Conservation (phyloP, 306 rosid genomes). For the Quercus robur region DNA sequence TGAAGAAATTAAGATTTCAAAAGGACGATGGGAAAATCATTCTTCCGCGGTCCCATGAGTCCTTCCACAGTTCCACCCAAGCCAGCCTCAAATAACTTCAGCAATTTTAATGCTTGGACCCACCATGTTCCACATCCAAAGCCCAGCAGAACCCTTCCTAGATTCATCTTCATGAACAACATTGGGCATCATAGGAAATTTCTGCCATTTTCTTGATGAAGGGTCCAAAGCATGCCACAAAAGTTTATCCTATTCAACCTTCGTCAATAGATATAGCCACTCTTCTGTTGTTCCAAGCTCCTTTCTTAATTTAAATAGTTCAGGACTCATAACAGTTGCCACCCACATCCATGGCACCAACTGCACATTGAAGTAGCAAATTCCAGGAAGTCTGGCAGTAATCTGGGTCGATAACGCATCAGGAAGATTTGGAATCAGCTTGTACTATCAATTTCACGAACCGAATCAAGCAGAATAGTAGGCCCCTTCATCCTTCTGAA, state of each 20-base stretch:
- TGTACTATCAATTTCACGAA: constrained; percentile 33
- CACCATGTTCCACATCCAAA: constrained; percentile 76
- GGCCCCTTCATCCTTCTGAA: no score
- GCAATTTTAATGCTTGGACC: constrained; percentile 63
- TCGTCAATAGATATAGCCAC: constrained; percentile 79
- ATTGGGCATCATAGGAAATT: constrained; percentile 75
- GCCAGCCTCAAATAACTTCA: constrained; percentile 72
- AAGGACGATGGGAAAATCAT: no score
- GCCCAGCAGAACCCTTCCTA: constrained; percentile 48
- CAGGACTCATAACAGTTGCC: constrained; percentile 46
- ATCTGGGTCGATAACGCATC: constrained; percentile 86
- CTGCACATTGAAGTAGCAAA: constrained; percentile 51
- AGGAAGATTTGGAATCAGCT: constrained; percentile 78
- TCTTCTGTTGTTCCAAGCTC: constrained; percentile 87
- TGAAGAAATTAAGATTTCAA: no score
- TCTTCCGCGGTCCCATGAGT: constrained; percentile 37
- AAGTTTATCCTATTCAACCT: constrained; percentile 63
- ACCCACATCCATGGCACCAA: constrained; percentile 82
- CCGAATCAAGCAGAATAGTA: no score
- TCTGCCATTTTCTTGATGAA: constrained; percentile 70
- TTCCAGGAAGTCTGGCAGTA: constrained; percentile 82
- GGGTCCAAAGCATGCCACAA: constrained; percentile 85
- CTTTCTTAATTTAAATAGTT: constrained; percentile 62
- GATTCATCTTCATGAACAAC: constrained; percentile 50
- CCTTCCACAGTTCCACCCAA: constrained; percentile 51